phyloP scores from a whole-genome alignment of 2,329 filamentous ascomycete species.

The Balansia obtecta region DNA sequence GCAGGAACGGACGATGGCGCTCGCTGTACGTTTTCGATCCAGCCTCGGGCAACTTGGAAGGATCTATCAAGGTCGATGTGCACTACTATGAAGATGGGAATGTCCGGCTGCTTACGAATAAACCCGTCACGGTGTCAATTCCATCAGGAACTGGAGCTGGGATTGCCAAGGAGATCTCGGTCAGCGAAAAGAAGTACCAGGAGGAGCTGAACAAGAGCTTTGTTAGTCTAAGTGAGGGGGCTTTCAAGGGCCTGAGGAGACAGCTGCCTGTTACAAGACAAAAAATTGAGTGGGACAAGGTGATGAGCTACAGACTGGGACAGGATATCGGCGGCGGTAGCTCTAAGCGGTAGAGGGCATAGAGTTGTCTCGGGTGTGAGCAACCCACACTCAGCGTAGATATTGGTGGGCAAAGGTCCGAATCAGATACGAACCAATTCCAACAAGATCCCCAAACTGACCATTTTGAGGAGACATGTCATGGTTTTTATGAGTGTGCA shows the following conservation, averaged over 20 bases:
- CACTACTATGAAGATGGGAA: constrained; percentile 99
- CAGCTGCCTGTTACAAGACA: constrained; percentile 94
- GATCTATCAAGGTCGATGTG: constrained; percentile 82
- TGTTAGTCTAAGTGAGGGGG: constrained; percentile 75
- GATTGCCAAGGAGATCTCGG: constrained; percentile 66
- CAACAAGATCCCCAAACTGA: background rate
- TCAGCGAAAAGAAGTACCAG: constrained; percentile 82
- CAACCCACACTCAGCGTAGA: background rate
- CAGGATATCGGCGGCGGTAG: constrained; percentile 66
- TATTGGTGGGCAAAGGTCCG: background rate
- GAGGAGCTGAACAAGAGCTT: constrained; percentile 92
- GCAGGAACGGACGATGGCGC: constrained; percentile 91
- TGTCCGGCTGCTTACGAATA: constrained; percentile 82
- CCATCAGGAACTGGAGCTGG: constrained; percentile 51
- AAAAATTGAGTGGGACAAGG: constrained; percentile 99
- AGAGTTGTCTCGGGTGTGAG: background rate
- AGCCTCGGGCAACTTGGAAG: constrained; percentile 54
- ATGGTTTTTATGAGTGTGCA: background rate
- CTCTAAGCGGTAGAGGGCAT: constrained; percentile 32
- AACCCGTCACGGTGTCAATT: constrained; percentile 53
- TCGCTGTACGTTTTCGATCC: constrained; percentile 73
- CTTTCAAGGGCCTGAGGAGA: constrained; percentile 84
- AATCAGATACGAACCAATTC: background rate
- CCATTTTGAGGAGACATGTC: background rate
- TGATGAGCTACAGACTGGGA: constrained; percentile 78